phyloP scores from a whole-genome alignment of 179 eudicot species.

The Patellifolia procumbens region DNA sequence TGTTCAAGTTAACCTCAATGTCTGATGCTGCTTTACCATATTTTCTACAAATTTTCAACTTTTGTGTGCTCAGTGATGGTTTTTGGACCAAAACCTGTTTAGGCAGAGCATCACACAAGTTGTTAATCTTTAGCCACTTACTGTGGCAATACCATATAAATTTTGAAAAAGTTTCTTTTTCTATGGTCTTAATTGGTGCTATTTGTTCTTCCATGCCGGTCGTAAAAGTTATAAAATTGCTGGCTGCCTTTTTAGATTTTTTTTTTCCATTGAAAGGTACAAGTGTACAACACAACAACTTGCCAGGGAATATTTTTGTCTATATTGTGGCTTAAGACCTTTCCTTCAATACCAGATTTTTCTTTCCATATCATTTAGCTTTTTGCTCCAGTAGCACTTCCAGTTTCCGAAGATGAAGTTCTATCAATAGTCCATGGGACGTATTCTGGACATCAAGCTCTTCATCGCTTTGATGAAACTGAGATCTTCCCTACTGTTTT shows the following conservation, averaged over 20 bases:
- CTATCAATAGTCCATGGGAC: not conserved
- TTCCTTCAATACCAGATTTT: not conserved
- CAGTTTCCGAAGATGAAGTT: not conserved
- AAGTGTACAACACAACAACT: no score
- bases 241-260: no score
- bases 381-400: not conserved
- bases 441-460: constrained; percentile 4
- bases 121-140: not conserved
- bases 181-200: not conserved
- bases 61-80: not conserved
- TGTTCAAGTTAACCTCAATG: not conserved
- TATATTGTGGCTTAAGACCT: not conserved
- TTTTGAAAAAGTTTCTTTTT: not conserved
- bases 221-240: not conserved
- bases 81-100: not conserved
- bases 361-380: not conserved
- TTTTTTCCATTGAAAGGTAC: no score
- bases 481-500: not conserved
- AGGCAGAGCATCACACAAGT: not conserved
- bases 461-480: not conserved
- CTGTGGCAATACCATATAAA: not conserved
- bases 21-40: not conserved
- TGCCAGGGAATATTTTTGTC: not conserved
- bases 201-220: not conserved
- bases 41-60: not conserved